Conservation (phyloP, 169 alveolate species). For the Perkinsus marinus region DNA sequence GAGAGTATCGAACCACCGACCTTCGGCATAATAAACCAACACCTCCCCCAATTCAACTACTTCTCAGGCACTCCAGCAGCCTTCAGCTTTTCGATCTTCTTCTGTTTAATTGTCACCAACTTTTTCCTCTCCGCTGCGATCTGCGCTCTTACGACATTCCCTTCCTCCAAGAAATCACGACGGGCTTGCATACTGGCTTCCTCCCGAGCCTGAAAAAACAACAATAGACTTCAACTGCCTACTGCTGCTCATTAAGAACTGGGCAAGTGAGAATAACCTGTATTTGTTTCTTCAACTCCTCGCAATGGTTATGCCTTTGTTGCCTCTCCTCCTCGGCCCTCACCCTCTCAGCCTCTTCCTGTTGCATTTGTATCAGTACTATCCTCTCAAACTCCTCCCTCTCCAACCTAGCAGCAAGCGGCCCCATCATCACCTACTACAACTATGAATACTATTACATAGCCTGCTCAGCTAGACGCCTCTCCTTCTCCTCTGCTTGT, state of each 20-base stretch:
- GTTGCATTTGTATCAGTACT: constrained; percentile 29
- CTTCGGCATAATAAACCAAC: too few species aligned
- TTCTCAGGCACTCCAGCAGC: constrained; percentile 40
- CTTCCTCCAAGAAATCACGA: constrained; percentile 57
- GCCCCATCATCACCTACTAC: too few species aligned
- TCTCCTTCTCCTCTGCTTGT: constrained; percentile 48
- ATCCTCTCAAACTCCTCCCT: constrained; percentile 56
- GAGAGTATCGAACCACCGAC: too few species aligned
- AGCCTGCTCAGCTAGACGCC: constrained; percentile 47
- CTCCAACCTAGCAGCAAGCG: constrained; percentile 34
- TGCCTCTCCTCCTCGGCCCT: constrained; percentile 40
- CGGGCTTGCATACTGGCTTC: constrained; percentile 42
- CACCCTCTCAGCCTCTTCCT: constrained; percentile 42
- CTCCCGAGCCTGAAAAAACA: constrained; percentile 35
- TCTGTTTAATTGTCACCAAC: constrained; percentile 35
- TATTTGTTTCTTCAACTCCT: constrained; percentile 38
- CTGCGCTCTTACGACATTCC: constrained; percentile 38
- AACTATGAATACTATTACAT: not conserved
- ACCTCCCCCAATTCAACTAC: too few species aligned
- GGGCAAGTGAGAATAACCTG: not conserved
- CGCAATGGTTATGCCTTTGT: constrained; percentile 26
- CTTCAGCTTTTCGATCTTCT: constrained; percentile 43
- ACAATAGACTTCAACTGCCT: not conserved
- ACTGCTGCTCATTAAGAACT: too few species aligned
- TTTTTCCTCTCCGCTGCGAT: constrained; percentile 44